Percentiles rank a stretch among this genome's conserved stretches.
Evolutionary conservation across 192 early-diverging fungal species (phyloP).

Genomic region (Linnemannia zychae): DNA sequence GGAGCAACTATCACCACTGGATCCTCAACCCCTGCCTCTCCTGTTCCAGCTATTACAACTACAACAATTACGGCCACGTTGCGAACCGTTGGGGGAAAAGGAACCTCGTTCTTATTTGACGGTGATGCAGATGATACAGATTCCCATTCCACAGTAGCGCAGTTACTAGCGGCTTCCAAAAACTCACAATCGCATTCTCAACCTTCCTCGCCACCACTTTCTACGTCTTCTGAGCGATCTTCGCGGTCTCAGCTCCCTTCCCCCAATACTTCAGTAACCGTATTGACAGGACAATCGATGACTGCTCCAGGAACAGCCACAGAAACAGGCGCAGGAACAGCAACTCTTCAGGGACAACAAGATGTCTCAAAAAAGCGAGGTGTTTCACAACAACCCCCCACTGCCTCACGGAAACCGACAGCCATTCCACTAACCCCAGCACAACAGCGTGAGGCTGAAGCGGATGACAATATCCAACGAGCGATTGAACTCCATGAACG

Average conservation of each 20-base stretch:
- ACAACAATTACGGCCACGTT: slow-evolving; percentile 33
- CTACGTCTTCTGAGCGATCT: background rate
- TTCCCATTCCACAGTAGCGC: background rate
- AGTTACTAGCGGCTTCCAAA: background rate
- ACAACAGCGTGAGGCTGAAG: slow-evolving; percentile 56
- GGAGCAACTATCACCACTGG: background rate
- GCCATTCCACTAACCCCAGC: slow-evolving; percentile 28
- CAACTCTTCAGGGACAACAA: slow-evolving; percentile 1
- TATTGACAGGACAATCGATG: background rate
- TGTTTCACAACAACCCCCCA: background rate
- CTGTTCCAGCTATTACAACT: background rate
- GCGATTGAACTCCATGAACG: slow-evolving; percentile 81
- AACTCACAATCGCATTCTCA: background rate
- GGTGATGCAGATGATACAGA: background rate
- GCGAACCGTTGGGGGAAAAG: slow-evolving; percentile 17
- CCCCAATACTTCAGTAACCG: background rate
- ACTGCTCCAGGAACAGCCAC: background rate
- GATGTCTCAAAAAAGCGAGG: slow-evolving; percentile 1
- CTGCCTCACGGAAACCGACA: background rate
- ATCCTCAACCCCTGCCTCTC: background rate
- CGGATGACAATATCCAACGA: slow-evolving; percentile 73
- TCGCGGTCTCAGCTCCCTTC: background rate
- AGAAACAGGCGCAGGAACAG: background rate
- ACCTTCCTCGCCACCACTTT: slow-evolving; percentile 1
- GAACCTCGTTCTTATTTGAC: slow-evolving; percentile 18